Conservation (phyloP, 306 rosid genomes). For the Morella rubra region DNA sequence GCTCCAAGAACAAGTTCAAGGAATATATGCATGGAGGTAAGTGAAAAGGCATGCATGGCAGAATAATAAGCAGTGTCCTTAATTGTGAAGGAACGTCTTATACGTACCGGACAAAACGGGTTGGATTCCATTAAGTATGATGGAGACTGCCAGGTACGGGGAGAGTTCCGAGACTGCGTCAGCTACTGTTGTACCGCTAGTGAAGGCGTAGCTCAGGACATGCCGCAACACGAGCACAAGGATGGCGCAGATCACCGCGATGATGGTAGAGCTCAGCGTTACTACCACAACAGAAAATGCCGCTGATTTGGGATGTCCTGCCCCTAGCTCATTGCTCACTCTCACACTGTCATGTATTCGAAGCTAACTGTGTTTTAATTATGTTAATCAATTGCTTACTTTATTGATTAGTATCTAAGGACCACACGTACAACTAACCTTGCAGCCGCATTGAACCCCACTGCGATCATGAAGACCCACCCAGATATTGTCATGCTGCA, state of each 20-base stretch:
- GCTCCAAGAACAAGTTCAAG: too few species aligned
- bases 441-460: slow-evolving; percentile 63
- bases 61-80: too few species aligned
- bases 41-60: too few species aligned
- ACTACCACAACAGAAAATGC: slow-evolving; percentile 38
- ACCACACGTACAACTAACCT: slow-evolving; percentile 30
- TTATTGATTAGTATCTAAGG: too few species aligned
- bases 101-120: slow-evolving; percentile 49
- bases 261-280: slow-evolving; percentile 32
- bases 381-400: too few species aligned
- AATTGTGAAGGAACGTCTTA: too few species aligned
- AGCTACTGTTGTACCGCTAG: slow-evolving; percentile 38
- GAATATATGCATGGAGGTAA: too few species aligned
- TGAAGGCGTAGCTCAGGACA: slow-evolving; percentile 41
- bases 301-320: slow-evolving; percentile 55
- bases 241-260: slow-evolving; percentile 31
- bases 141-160: slow-evolving; percentile 38
- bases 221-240: slow-evolving; percentile 36
- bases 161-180: slow-evolving; percentile 48
- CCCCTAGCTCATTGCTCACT: slow-evolving; percentile 59
- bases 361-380: background rate
- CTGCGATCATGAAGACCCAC: slow-evolving; percentile 43
- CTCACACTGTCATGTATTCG: slow-evolving; percentile 37
- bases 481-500: slow-evolving; percentile 49
- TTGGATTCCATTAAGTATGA: slow-evolving; percentile 49